These are phyloP conservation scores for Solanum hybrid DNA, from an alignment of 305 asterid species.

Conservation along the genomic window DNA sequence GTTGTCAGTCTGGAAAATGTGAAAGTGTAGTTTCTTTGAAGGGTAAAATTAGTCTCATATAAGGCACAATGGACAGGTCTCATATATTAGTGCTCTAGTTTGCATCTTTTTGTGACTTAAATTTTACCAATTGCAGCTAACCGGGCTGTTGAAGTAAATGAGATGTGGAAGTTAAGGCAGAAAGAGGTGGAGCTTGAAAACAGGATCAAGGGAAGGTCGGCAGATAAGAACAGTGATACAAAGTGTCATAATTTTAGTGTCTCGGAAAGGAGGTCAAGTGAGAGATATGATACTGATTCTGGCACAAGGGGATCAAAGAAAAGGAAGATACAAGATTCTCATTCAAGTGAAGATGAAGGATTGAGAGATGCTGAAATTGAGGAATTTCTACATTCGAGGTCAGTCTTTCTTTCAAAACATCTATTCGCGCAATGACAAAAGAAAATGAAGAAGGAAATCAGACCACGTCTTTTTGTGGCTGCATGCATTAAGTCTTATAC, in stretches of 20 bases:
- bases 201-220: conserved; percentile 32
- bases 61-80: neutral
- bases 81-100: neutral
- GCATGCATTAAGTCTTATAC: neutral
- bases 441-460: neutral
- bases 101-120: neutral
- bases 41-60: neutral
- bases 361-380: conserved; percentile 74
- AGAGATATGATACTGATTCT: conserved; percentile 23
- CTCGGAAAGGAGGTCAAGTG: conserved; percentile 27
- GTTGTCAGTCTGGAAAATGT: neutral
- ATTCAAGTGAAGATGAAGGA: conserved; percentile 39
- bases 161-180: conserved; percentile 86
- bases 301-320: conserved; percentile 34
- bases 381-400: conserved; percentile 70
- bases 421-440: neutral
- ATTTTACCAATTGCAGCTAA: conserved; percentile 44
- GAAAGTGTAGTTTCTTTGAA: neutral
- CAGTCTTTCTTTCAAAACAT: neutral
- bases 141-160: conserved; percentile 81
- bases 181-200: conserved; percentile 72
- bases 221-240: conserved; percentile 21
- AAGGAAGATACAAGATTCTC: conserved; percentile 23
- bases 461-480: neutral
- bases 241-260: conserved; percentile 25